These are phyloP conservation scores for Amaranthus tricolor DNA, from an alignment of 179 eudicot species.

Conservation along the genomic window DNA sequence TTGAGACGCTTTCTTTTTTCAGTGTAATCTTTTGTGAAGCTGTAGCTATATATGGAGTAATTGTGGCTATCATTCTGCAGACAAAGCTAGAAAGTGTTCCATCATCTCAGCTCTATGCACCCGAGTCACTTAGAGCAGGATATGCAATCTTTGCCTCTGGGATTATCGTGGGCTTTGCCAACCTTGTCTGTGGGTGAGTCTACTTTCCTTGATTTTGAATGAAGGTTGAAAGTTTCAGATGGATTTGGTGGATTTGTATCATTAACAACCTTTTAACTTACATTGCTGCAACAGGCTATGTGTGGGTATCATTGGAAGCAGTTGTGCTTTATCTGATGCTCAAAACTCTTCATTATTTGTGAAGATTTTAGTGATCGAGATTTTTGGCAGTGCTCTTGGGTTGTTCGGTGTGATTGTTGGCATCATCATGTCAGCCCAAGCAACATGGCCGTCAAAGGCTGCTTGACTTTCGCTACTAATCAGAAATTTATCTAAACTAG, in stretches of 20 bases:
- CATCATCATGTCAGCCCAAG: conserved; percentile 98
- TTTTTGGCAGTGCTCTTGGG: conserved; percentile 97
- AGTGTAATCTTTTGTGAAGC: conserved; percentile 99
- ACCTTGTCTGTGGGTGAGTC: conserved; percentile 91
- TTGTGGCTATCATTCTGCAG: conserved; percentile 95
- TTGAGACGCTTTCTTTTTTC: conserved; percentile 14
- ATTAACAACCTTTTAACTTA: not conserved
- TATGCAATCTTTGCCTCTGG: conserved; percentile 94
- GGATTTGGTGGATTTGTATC: not conserved
- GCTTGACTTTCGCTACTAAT: conserved; percentile 13
- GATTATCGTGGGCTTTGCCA: conserved; percentile 96
- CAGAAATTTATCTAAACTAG: conserved; percentile 15
- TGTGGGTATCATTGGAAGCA: conserved; percentile 98
- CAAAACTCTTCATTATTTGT: conserved; percentile 95
- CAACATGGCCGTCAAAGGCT: conserved; percentile 74
- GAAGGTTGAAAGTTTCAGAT: too few species aligned
- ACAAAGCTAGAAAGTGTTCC: conserved; percentile 96
- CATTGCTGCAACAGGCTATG: conserved; percentile 55
- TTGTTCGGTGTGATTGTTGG: conserved; percentile 97
- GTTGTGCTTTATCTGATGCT: conserved; percentile 98
- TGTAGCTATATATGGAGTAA: conserved; percentile 97
- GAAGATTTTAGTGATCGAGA: conserved; percentile 94
- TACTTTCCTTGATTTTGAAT: too few species aligned
- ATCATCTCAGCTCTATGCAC: conserved; percentile 51
- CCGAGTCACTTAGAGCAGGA: conserved; percentile 94